Conservation (phyloP, 306 rosid species). For the Albizia julibrissin region DNA sequence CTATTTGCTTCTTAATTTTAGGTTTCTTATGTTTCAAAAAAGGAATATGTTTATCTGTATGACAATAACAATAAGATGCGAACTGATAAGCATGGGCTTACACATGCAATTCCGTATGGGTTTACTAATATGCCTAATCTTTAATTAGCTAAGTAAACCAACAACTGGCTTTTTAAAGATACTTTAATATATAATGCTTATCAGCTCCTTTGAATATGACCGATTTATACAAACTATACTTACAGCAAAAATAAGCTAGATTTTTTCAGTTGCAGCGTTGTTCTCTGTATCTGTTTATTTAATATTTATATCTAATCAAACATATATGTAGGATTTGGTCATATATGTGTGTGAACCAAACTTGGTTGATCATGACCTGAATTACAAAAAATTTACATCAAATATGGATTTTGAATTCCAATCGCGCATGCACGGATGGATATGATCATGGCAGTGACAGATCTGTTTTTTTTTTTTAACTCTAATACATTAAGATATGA, state of each 20-base stretch:
- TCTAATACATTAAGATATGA: neutral
- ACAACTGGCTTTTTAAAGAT: constrained; percentile 12
- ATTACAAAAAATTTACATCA: neutral
- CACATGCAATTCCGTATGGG: constrained; percentile 29
- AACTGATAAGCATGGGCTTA: constrained; percentile 18
- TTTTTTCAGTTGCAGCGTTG: neutral
- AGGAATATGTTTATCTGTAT: neutral
- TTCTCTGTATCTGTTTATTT: neutral
- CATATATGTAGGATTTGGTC: constrained; percentile 15
- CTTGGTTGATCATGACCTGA: constrained; percentile 7
- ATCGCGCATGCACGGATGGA: constrained; percentile 25
- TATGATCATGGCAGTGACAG: constrained; percentile 28
- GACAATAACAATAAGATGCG: constrained; percentile 6
- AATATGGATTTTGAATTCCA: constrained; percentile 8
- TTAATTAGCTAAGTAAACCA: neutral
- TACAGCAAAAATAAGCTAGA: neutral
- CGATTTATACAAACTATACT: neutral
- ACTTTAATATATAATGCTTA: neutral
- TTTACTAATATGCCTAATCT: constrained; percentile 16
- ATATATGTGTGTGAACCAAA: constrained; percentile 10
- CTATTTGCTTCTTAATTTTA: neutral
- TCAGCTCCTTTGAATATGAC: constrained; percentile 26
- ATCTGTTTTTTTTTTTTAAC: neutral
- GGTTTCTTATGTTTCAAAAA: neutral
- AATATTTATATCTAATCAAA: neutral